These are phyloP conservation scores for Beauveria brongniartii DNA, from an alignment of 2,329 filamentous ascomycete genomes.

Conservation along the genomic window DNA sequence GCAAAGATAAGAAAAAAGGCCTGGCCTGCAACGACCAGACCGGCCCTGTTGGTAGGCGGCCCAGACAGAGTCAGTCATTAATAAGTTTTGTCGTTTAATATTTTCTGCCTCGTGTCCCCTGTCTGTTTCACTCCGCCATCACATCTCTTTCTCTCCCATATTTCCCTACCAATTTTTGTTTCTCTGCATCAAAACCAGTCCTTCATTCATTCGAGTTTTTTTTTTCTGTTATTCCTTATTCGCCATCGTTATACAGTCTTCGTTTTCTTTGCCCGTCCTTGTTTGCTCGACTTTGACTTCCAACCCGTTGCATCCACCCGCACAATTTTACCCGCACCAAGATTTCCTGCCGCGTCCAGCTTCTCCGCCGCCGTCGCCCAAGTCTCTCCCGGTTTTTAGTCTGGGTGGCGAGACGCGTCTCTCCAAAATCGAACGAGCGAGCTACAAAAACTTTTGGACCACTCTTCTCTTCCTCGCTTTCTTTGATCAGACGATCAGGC, in stretches of 20 bases:
- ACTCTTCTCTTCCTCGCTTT: no score
- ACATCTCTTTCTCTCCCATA: not conserved
- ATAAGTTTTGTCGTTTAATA: not conserved
- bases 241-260: not conserved
- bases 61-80: not conserved
- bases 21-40: not conserved
- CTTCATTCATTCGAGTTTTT: no score
- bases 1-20: not conserved
- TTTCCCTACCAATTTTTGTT: not conserved
- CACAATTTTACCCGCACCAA: no score
- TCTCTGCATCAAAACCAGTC: not conserved
- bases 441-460: no score
- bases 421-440: no score
- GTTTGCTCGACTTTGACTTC: no score
- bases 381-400: no score
- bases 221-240: not conserved
- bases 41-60: not conserved
- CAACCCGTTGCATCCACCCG: no score
- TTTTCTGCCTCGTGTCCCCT: not conserved
- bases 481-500: no score
- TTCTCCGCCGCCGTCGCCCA: no score
- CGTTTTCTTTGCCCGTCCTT: not conserved
- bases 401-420: no score
- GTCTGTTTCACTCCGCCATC: conserved; percentile 3
- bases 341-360: no score